phyloP scores from a whole-genome alignment of 495 filamentous ascomycete species.

The Glarea lozoyensis region DNA sequence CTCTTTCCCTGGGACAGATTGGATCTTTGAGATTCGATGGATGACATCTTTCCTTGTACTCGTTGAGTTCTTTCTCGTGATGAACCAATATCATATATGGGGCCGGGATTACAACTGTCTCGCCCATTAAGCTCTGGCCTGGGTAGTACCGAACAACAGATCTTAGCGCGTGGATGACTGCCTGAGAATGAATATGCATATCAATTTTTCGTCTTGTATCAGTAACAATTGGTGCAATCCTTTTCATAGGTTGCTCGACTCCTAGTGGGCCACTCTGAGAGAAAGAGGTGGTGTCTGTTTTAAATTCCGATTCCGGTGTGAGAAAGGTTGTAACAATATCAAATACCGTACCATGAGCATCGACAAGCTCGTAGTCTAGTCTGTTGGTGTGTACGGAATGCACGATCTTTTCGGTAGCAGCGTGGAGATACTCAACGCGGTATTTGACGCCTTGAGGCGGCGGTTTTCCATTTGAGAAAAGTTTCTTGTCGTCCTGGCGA shows the following conservation, averaged over 20 bases:
- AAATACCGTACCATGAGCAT: not conserved
- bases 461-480: not conserved
- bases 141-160: slow-evolving; percentile 3
- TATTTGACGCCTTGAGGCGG: not conserved
- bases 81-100: not conserved
- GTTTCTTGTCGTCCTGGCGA: not conserved
- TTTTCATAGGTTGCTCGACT: not conserved
- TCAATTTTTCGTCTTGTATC: not conserved
- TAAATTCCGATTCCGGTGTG: not conserved
- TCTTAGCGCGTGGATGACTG: not conserved
- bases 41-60: not conserved
- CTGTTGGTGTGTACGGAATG: not conserved
- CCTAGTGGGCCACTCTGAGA: too few species aligned
- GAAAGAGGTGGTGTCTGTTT: not conserved
- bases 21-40: not conserved
- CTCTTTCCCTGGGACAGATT: too few species aligned
- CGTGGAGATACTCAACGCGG: not conserved
- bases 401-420: not conserved
- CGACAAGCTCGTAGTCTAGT: not conserved
- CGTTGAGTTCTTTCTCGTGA: not conserved
- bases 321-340: not conserved
- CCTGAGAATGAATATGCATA: not conserved
- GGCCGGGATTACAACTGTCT: not conserved
- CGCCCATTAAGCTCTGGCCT: not conserved
- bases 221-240: not conserved